phyloP scores from a whole-genome alignment of 768 basidiomycete genomes.

The Tulasnella calospora region DNA sequence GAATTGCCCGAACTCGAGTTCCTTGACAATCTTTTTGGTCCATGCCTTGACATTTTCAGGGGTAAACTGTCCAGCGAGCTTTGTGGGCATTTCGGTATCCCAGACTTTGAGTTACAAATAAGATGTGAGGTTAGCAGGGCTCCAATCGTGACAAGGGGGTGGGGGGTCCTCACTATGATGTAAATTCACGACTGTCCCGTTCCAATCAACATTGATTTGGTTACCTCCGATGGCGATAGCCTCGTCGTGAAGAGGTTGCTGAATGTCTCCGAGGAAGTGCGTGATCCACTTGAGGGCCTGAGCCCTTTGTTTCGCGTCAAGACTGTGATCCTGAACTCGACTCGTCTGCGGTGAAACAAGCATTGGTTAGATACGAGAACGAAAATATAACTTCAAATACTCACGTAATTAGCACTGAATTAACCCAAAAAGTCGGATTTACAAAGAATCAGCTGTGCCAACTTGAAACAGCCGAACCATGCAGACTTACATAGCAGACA shows the following conservation, averaged over 20 bases:
- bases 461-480: background rate
- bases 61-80: background rate
- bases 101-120: background rate
- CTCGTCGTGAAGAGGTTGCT: slow-evolving; percentile 20
- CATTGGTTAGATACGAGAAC: background rate
- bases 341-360: background rate
- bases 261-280: slow-evolving; percentile 16
- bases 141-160: background rate
- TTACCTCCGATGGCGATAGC: background rate
- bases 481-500: background rate
- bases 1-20: slow-evolving; percentile 6
- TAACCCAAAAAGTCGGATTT: background rate
- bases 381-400: background rate
- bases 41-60: background rate
- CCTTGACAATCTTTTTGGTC: slow-evolving; percentile 10
- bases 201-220: slow-evolving; percentile 1
- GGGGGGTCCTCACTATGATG: slow-evolving; percentile 12
- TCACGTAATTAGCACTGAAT: slow-evolving; percentile 13
- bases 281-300: slow-evolving; percentile 13
- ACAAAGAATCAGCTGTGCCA: background rate
- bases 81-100: slow-evolving; percentile 18
- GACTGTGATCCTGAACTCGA: background rate
- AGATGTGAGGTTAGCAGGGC: too few relatives aligned
- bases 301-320: background rate
- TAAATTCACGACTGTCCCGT: background rate